These are phyloP conservation scores for Bimuria novae-zelandiae DNA, from an alignment of 2,329 filamentous ascomycete species.

Conservation along the genomic window DNA sequence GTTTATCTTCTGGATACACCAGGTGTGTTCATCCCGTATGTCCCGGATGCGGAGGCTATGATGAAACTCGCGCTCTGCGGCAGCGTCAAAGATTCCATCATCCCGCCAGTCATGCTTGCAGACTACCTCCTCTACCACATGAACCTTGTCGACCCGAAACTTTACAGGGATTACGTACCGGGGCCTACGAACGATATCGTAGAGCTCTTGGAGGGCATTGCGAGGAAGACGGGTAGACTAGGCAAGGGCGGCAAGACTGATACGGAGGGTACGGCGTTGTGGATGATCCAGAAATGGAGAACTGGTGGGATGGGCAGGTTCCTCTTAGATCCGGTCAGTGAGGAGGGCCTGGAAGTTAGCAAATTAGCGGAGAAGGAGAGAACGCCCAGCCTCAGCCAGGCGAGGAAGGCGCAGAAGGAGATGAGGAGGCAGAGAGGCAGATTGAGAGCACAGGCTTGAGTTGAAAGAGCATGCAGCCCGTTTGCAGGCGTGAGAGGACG, in stretches of 20 bases:
- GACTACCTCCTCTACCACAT: conserved; percentile 90
- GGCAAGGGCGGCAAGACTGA: conserved; percentile 73
- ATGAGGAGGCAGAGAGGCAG: conserved; percentile 39
- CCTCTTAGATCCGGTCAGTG: conserved; percentile 75
- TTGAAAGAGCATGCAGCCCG: neutral
- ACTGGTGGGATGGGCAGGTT: conserved; percentile 76
- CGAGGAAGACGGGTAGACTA: conserved; percentile 74
- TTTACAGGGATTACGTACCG: conserved; percentile 70
- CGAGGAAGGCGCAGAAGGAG: conserved; percentile 68
- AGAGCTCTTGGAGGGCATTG: conserved; percentile 72
- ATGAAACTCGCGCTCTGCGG: conserved; percentile 91
- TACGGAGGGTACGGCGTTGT: conserved; percentile 73
- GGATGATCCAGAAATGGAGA: conserved; percentile 83
- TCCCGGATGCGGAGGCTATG: conserved; percentile 84
- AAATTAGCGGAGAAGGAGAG: conserved; percentile 52
- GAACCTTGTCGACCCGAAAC: conserved; percentile 66
- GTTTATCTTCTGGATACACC: conserved; percentile 92
- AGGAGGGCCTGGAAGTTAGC: conserved; percentile 61
- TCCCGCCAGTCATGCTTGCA: conserved; percentile 76
- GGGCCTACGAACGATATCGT: conserved; percentile 83
- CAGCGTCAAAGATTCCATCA: conserved; percentile 86
- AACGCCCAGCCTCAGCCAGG: conserved; percentile 68
- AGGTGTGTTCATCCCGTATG: conserved; percentile 92
- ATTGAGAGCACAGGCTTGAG: conserved; percentile 4
- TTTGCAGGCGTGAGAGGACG: no score